A percentile compares a stretch with the other conserved stretches of the same genome.
Conservation (phyloP, 148 eudicot genomes). For the Camellia sinensis region DNA sequence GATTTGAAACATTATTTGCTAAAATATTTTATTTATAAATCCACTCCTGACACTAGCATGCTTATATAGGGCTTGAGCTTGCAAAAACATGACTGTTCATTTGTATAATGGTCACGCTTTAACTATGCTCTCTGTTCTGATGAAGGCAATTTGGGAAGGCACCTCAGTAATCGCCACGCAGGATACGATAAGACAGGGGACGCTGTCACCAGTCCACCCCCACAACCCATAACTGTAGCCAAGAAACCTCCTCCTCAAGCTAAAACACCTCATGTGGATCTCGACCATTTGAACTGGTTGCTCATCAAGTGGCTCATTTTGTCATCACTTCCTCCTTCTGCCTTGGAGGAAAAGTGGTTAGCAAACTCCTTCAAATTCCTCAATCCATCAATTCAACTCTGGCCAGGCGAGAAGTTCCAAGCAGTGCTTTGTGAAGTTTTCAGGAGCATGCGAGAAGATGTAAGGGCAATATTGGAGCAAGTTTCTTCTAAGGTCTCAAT, state of each 20-base stretch:
- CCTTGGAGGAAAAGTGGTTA: slow-evolving; percentile 67
- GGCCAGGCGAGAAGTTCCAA: slow-evolving; percentile 65
- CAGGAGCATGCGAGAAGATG: slow-evolving; percentile 66
- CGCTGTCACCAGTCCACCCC: slow-evolving; percentile 31
- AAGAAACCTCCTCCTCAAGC: slow-evolving; percentile 57
- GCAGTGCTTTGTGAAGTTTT: slow-evolving; percentile 55
- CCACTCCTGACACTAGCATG: background rate
- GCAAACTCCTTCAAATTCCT: slow-evolving; percentile 63
- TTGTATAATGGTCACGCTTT: background rate
- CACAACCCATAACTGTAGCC: slow-evolving; percentile 37
- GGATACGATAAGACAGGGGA: slow-evolving; percentile 73
- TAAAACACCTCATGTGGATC: slow-evolving; percentile 52
- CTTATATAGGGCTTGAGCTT: background rate
- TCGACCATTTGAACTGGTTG: slow-evolving; percentile 85
- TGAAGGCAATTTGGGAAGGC: slow-evolving; percentile 87
- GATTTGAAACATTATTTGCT: background rate
- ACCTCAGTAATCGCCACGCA: slow-evolving; percentile 84
- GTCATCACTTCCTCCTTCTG: slow-evolving; percentile 65
- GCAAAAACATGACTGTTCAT: background rate
- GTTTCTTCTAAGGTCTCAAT: slow-evolving; percentile 71
- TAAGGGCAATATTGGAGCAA: slow-evolving; percentile 53
- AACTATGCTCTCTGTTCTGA: slow-evolving; percentile 1
- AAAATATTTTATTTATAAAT: background rate
- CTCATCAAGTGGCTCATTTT: slow-evolving; percentile 69
- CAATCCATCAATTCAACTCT: slow-evolving; percentile 62